Evolutionary conservation across 306 rosid genomes (phyloP), one percentile per base, ranked within the genome.

Genomic region (Castanopsis chinensis): DNA sequence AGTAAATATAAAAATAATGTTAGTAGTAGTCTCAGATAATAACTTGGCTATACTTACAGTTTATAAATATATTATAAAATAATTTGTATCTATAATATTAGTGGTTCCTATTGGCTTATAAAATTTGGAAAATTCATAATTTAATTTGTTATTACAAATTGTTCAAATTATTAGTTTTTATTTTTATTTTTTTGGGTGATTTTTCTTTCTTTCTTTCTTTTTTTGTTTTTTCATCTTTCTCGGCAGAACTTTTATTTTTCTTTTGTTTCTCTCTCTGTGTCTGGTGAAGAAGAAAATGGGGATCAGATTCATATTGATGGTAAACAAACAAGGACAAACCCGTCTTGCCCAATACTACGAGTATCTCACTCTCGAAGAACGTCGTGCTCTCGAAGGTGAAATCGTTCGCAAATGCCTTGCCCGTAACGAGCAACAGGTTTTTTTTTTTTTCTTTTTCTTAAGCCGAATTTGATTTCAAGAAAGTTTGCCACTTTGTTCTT

Each of bases 301-400:
- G 88, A 95, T 95, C 87, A 80, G 96, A 86, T 95, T 95, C 87
- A 87, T 95, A 53, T 56, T 95, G 84, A 95, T 93, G 98, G 98
- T 93, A 83, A 93, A 95, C 91, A 95, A 95, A 77, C 96, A 92
- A 68, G 98, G 99, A 0, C 98, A 95, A 65, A 95, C 98, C 0
- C 97, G 98, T 54, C 98, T 95, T 21, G 98, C 98, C 79, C 99
- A 95, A 76, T 95, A 93, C 83, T 95, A 91, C 77, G 99, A 93
- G 67, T 90, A 93, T 63, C 97, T 95, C 75, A 93, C 94, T 11
- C 35, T 95, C 43, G 96, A 92, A 84, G 94, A 95, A 87, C 81
- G 97, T 55, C 94, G 97, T 6, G 92, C 97, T 75, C 98, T 93
- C 54, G 97, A 93, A 73, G 94, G 93, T 13, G 98, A 95, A 87